Conservation (phyloP, 2,329 filamentous ascomycete genomes). For the Fusarium vanettenii region DNA sequence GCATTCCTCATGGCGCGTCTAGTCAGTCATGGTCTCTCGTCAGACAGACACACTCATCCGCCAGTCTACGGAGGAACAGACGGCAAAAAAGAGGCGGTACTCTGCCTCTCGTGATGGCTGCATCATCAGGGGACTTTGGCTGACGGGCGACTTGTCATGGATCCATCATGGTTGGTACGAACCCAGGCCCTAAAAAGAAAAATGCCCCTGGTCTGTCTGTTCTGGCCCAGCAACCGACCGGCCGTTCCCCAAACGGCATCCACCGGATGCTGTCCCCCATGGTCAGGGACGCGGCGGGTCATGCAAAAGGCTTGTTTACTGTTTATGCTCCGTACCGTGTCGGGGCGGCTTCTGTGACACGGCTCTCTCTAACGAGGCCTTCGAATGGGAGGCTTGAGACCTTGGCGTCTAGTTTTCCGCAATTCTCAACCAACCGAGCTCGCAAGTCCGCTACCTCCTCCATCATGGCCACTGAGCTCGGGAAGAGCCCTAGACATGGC, state of each 20-base stretch:
- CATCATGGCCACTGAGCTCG: constrained; percentile 8
- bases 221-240: constrained; percentile 24
- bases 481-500: constrained; percentile 10
- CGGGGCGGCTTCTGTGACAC: neutral
- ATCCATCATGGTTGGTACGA: constrained; percentile 23
- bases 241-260: constrained; percentile 30
- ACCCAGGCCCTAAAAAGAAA: constrained; percentile 31
- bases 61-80: constrained; percentile 10
- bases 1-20: constrained; percentile 24
- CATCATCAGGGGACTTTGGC: constrained; percentile 20
- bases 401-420: constrained; percentile 17
- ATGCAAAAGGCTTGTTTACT: constrained; percentile 43
- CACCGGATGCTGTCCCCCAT: constrained; percentile 31
- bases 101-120: constrained; percentile 20
- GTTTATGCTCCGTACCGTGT: constrained; percentile 25
- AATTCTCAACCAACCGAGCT: neutral
- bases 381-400: constrained; percentile 20
- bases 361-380: constrained; percentile 1
- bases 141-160: constrained; percentile 16
- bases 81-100: neutral
- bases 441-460: neutral
- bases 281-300: constrained; percentile 35
- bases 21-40: neutral
- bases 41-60: neutral
- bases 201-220: constrained; percentile 9